phyloP scores from a whole-genome alignment of 192 early-diverging fungal genomes.

The Dimargaris cristalligena region DNA sequence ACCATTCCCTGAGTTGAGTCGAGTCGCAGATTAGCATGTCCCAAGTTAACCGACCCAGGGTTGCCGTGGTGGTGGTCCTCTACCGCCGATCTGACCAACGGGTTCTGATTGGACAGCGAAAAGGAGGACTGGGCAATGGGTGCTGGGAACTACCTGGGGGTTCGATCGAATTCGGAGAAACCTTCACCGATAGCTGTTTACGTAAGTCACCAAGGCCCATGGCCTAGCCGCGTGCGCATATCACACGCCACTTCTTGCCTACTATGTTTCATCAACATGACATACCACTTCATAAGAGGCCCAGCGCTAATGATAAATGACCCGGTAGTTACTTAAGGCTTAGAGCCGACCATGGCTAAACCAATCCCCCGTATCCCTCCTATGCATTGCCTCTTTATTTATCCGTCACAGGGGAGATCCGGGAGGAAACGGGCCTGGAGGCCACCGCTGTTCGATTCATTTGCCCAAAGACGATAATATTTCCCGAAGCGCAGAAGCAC shows the following conservation, averaged over 20 bases:
- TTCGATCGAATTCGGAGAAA: conserved; percentile 11
- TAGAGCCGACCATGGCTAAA: no score
- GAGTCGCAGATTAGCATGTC: no score
- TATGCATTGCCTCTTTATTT: background rate
- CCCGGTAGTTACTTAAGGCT: no score
- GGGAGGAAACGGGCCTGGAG: conserved; percentile 2
- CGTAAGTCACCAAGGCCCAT: background rate
- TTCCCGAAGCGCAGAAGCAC: background rate
- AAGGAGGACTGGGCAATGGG: background rate
- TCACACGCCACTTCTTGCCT: no score
- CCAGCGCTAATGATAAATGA: no score
- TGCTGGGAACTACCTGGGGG: conserved; percentile 10
- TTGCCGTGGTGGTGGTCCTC: conserved; percentile 9
- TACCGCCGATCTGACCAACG: conserved; percentile 6
- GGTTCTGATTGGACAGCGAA: conserved; percentile 4
- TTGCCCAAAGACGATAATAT: conserved; percentile 3
- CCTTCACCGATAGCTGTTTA: conserved; percentile 1
- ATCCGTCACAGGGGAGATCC: conserved; percentile 1
- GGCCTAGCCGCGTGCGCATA: no score
- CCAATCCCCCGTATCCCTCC: no score
- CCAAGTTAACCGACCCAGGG: background rate
- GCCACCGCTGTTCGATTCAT: background rate
- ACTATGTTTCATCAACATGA: background rate
- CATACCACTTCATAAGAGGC: background rate
- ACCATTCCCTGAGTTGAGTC: no score